A percentile compares a stretch with the other conserved stretches of the same genome.
These are phyloP conservation scores for Tillandsia leiboldiana DNA, from an alignment of 176 grass and related monocot genomes.

Conservation along the genomic window DNA sequence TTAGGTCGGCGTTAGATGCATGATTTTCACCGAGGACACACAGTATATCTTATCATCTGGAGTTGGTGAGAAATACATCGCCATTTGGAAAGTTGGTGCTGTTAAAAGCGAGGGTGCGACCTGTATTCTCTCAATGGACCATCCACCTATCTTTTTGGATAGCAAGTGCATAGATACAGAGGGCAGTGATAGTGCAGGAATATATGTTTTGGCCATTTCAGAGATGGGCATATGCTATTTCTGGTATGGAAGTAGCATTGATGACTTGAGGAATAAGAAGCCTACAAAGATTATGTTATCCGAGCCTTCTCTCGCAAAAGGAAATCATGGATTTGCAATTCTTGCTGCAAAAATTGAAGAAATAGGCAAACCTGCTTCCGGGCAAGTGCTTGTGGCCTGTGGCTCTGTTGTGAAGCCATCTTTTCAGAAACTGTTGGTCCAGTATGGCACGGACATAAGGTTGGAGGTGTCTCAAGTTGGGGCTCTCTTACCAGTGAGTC, in stretches of 20 bases:
- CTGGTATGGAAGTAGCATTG: constrained; percentile 57
- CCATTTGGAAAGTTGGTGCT: constrained; percentile 66
- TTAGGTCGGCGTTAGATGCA: constrained; percentile 74
- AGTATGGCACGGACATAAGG: constrained; percentile 57
- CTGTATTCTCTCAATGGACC: constrained; percentile 76
- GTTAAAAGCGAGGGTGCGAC: constrained; percentile 49
- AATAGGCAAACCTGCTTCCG: constrained; percentile 44
- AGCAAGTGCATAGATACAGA: constrained; percentile 34
- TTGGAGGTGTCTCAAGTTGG: constrained; percentile 57
- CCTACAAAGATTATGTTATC: constrained; percentile 58
- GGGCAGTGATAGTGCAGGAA: constrained; percentile 20
- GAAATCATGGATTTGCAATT: constrained; percentile 38
- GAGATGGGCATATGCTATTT: constrained; percentile 83
- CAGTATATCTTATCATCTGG: constrained; percentile 78
- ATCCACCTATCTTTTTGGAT: constrained; percentile 74
- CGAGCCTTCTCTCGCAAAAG: constrained; percentile 31
- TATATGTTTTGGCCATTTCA: constrained; percentile 68
- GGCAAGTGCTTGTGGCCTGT: constrained; percentile 67
- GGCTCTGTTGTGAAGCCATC: constrained; percentile 79
- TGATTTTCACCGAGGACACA: constrained; percentile 65
- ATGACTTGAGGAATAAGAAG: constrained; percentile 52
- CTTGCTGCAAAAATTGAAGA: constrained; percentile 73
- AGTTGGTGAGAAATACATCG: constrained; percentile 74
- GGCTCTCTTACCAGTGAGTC: constrained; percentile 55
- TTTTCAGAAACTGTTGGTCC: constrained; percentile 66